Evolutionary conservation across 1,284 basidiomycete species (phyloP).

Genomic region (Amylostereum areolatum): DNA sequence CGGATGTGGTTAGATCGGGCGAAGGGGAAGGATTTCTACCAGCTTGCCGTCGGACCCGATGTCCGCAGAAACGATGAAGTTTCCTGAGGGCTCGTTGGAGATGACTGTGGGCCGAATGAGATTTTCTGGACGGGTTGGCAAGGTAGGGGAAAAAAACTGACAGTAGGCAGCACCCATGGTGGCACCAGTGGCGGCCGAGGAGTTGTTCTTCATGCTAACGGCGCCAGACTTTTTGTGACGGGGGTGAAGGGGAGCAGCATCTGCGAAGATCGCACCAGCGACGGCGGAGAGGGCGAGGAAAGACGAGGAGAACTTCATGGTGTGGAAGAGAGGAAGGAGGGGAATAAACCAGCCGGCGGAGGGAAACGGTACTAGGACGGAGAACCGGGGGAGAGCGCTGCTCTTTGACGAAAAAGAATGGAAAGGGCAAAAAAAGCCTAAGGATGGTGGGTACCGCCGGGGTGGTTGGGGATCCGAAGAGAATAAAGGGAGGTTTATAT

Average conservation of each 20-base stretch:
- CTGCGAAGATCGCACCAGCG: not conserved
- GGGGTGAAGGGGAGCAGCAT: conserved; percentile 1
- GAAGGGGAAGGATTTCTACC: not conserved
- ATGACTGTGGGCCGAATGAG: conserved; percentile 2
- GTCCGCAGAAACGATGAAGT: conserved; percentile 9
- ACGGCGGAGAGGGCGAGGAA: conserved; percentile 2
- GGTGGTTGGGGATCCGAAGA: too few relatives aligned
- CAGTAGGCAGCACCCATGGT: conserved; percentile 9
- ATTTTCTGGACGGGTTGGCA: not conserved
- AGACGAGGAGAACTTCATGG: conserved; percentile 6
- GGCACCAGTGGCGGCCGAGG: not conserved
- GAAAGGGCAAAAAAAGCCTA: too few relatives aligned
- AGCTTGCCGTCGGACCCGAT: conserved; percentile 8
- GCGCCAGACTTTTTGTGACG: not conserved
- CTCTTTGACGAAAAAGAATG: not conserved
- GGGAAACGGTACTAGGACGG: not conserved
- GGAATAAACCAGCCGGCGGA: conserved; percentile 1
- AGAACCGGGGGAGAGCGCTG: conserved; percentile 6
- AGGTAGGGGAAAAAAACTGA: not conserved
- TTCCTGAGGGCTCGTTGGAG: conserved; percentile 8
- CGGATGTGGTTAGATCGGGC: not conserved
- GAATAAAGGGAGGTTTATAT: too few relatives aligned
- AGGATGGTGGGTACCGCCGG: too few relatives aligned
- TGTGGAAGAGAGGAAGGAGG: not conserved
- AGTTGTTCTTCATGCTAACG: conserved; percentile 3